Percentiles rank a stretch among this genome's conserved stretches.
Evolutionary conservation across 2,329 filamentous ascomycete genomes (phyloP).

Genomic region (Myriosclerotinia curreyana): DNA sequence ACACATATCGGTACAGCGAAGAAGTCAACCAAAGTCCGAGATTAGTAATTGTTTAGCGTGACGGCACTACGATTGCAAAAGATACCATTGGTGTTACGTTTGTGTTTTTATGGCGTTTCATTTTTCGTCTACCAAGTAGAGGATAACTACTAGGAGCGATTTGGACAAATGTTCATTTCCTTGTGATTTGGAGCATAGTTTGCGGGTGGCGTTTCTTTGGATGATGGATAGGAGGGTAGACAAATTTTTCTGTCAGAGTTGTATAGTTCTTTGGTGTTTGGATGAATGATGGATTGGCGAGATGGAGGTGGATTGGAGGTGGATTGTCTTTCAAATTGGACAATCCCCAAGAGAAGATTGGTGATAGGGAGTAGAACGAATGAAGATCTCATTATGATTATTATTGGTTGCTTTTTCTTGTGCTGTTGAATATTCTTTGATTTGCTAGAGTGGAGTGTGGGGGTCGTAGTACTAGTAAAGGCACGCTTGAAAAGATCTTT

Average conservation of each 20-base stretch:
- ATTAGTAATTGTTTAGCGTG: slow-evolving; percentile 26
- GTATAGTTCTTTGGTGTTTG: slow-evolving; percentile 18
- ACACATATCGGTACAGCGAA: slow-evolving; percentile 90
- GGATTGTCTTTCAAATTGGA: slow-evolving; percentile 3
- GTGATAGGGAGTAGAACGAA: slow-evolving; percentile 8
- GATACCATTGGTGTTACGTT: slow-evolving; percentile 20
- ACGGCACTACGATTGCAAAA: slow-evolving; percentile 16
- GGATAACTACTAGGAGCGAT: slow-evolving; percentile 15
- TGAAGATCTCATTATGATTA: slow-evolving; percentile 3
- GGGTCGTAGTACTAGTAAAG: no score
- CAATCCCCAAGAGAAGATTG: background rate
- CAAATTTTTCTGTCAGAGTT: slow-evolving; percentile 11
- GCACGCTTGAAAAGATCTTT: no score
- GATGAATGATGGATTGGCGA: background rate
- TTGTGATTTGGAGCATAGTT: slow-evolving; percentile 2
- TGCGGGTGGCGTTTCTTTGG: slow-evolving; percentile 15
- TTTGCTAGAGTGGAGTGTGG: no score
- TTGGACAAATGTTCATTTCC: slow-evolving; percentile 14
- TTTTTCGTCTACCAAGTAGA: slow-evolving; percentile 5
- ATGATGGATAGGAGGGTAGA: slow-evolving; percentile 5
- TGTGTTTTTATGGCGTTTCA: slow-evolving; percentile 17
- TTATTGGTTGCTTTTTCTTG: background rate
- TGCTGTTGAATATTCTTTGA: background rate
- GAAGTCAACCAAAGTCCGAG: slow-evolving; percentile 61
- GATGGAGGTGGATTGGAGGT: background rate